A percentile compares a stretch with the other conserved stretches of the same genome.
phyloP scores from a whole-genome alignment of 306 rosid genomes.

The Benincasa hispida region DNA sequence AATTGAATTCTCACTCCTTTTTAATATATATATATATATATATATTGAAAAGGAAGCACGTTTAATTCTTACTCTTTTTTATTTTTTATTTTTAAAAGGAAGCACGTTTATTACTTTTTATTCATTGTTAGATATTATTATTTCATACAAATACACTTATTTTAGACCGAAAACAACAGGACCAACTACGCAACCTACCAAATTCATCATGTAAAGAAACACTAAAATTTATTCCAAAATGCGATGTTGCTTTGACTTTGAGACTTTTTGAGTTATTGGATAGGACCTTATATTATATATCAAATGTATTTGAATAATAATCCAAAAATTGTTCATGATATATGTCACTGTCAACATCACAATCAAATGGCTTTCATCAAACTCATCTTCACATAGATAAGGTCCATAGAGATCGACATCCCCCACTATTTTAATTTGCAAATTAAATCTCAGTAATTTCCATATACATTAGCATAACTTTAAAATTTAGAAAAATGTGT shows the following conservation, averaged over 20 bases:
- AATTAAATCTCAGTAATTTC: too few species aligned
- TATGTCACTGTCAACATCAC: background rate
- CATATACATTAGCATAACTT: too few species aligned
- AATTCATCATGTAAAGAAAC: background rate
- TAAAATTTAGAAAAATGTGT: too few species aligned
- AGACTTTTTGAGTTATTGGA: background rate
- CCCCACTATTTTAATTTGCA: too few species aligned
- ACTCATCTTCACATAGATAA: background rate
- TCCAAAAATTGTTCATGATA: background rate
- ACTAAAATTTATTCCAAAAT: background rate
- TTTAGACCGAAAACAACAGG: background rate
- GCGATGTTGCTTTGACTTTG: background rate
- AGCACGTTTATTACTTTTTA: too few species aligned
- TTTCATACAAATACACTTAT: too few species aligned
- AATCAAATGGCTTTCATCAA: background rate
- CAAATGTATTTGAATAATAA: background rate
- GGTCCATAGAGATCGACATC: background rate
- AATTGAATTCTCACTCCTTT: too few species aligned
- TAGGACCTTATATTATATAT: background rate
- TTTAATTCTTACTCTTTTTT: too few species aligned
- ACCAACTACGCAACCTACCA: background rate
- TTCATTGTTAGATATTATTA: too few species aligned
- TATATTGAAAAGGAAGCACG: too few species aligned
- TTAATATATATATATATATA: too few species aligned
- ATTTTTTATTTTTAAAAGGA: too few species aligned